phyloP scores from a whole-genome alignment of 148 eudicot genomes.

The Rhododendron kiyosumense region DNA sequence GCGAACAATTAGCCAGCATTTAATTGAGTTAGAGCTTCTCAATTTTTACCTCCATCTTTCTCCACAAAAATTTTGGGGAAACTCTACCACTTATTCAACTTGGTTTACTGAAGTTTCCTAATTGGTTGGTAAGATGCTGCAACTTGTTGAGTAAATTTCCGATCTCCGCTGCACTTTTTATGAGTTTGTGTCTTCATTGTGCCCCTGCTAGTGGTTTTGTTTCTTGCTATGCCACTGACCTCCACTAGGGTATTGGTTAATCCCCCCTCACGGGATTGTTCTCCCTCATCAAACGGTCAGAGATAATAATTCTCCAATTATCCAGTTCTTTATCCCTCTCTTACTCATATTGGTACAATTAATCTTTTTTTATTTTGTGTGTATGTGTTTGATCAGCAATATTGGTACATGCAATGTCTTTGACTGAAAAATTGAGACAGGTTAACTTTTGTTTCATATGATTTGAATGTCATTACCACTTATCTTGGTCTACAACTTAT shows the following conservation, averaged over 20 bases:
- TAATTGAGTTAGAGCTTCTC: neutral
- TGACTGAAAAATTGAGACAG: neutral
- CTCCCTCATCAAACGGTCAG: neutral
- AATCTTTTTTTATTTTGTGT: neutral
- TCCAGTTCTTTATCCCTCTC: neutral
- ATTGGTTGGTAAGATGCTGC: neutral
- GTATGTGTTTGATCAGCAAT: neutral
- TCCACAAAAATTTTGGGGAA: neutral
- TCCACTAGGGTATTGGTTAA: neutral
- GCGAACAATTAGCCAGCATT: neutral
- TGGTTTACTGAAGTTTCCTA: neutral
- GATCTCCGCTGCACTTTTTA: neutral
- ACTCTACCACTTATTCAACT: neutral
- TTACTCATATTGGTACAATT: neutral
- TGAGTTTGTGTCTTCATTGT: neutral
- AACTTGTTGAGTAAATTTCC: neutral
- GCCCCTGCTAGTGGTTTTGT: neutral
- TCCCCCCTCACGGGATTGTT: neutral
- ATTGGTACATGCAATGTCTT: neutral
- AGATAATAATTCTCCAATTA: neutral
- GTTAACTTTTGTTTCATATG: neutral
- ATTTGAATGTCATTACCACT: neutral
- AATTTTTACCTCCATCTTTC: neutral
- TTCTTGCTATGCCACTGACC: neutral
- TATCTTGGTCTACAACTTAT: constrained; percentile 8